Conservation (phyloP, 345 rosid genomes). For the Excoecaria cochinchinensis region DNA sequence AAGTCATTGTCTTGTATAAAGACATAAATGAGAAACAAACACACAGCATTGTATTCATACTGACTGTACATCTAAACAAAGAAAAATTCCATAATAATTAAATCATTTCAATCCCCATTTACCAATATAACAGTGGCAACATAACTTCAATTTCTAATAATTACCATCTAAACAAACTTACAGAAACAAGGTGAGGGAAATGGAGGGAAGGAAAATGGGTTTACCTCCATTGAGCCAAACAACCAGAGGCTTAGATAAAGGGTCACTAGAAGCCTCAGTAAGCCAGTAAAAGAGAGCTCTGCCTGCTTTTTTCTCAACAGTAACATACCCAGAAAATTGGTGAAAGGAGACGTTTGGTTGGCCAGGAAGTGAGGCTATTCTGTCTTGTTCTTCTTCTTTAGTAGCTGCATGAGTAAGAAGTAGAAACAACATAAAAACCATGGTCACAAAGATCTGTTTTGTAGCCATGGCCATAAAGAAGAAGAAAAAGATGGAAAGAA, state of each 20-base stretch:
- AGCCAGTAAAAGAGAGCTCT: slow-evolving; percentile 98
- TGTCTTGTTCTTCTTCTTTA: slow-evolving; percentile 58
- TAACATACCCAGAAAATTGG: slow-evolving; percentile 91
- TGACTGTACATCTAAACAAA: not conserved
- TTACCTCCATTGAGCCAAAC: slow-evolving; percentile 98
- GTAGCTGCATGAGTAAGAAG: slow-evolving; percentile 8
- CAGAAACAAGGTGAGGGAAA: not conserved
- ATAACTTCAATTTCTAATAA: not conserved
- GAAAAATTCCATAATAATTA: not conserved
- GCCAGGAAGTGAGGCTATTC: slow-evolving; percentile 82
- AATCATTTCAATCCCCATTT: not conserved
- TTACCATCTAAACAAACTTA: not conserved
- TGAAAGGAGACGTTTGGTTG: slow-evolving; percentile 84
- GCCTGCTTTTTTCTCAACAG: slow-evolving; percentile 59
- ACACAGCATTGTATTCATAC: slow-evolving; percentile 8
- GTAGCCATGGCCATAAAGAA: slow-evolving; percentile 35
- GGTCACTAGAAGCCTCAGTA: slow-evolving; percentile 60
- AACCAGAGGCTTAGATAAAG: slow-evolving; percentile 69
- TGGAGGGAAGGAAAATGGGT: not conserved
- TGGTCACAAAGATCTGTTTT: slow-evolving; percentile 29
- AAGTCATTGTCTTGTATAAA: slow-evolving; percentile 14
- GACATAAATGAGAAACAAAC: slow-evolving; percentile 10
- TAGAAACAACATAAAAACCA: slow-evolving; percentile 25
- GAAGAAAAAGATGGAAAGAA: slow-evolving; percentile 2
- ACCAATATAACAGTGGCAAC: slow-evolving; percentile 28